Base-by-base conservation (phyloP, 2,329 filamentous ascomycete species). In the Epicoccum nigrum region DNA sequence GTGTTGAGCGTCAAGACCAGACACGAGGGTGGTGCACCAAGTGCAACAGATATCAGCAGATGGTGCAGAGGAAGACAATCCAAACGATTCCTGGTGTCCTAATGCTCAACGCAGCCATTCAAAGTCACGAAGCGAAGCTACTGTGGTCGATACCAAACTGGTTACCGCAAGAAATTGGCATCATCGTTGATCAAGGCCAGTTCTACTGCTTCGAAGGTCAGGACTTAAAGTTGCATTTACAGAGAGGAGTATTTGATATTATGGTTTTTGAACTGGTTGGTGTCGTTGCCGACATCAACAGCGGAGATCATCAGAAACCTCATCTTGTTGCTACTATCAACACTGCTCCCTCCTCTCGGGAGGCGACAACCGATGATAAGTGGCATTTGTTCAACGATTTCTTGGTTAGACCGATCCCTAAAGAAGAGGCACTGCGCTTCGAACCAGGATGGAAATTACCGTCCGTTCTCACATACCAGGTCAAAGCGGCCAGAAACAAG, bases 331-430 rank as follows among this genome's bases (percentile, higher is more conserved):
- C 92, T 9, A 88, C 96, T 72, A 86, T 96, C 60, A 95, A 99
- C 70, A 89, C 91, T 50, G 83, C 83, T 11, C 85, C 90, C 43
- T 85, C 89, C 0, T 84, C 85, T 46, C 78, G 81, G 0, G 79
- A 83, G 33, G 71, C 82, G 0, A 81, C 84, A 1, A 78, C 77
- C 3, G 81, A 85, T 57, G 87, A 84, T 64, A 87, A 88, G 62
- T 99, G 95, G 95, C 91, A 97, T 74, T 76, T 99, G 1, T 97
- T 99, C 77, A 99, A 99, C 63, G 94, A 99, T 74, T 99, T 99
- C 66, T 76, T 96, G 28, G 95, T 99, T 17, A 85, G 89, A 11
- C 86, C 88, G 8, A 84, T 96, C 13, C 84, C 87, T 25, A 83
- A 84, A 21, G 87, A 92, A 55, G 93, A 99, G 69, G 95, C 93